Base-by-base conservation (phyloP, 1,284 basidiomycete genomes). In the Lentinula novae-zelandiae region DNA sequence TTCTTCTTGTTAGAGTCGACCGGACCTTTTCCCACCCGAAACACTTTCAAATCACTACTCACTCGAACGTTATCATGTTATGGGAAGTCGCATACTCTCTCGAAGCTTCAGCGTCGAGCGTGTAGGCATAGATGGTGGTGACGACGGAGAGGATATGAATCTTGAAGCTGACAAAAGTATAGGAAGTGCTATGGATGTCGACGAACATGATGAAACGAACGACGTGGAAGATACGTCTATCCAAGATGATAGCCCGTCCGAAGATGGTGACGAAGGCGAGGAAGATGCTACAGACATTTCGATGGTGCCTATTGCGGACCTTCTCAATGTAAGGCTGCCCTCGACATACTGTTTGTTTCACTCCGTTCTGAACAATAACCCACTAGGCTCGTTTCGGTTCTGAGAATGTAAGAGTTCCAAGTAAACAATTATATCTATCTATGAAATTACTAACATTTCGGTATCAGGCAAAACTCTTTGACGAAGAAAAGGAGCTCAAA, bases 231-330 rank as follows among this genome's bases (percentile, higher is more conserved):
- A 62, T 38, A 34, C n/a, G 40, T 55, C 53, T 13, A 33, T 22
- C 7, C 33, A 39, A 22, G 70, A 67, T 7, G 70, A 67, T 8
- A 65, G 69, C 1, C 71, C 69, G 17, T 68, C 73, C 5, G 69
- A 69, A 9, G 73, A 73, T 1, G 72, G 71, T 15, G 73, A 78
- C n/a, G 76, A 77, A 22, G 80, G 84, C 1, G 85, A 86, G 3
- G 84, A 86, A 56, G 84, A 90, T 60, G 76, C 86, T 1, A 79
- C 83, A 1, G 86, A 93, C 65, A 87, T 95, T 9, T 88, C 92
- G 0, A 97, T 99, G 95, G 92, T 98, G 1, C 96, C 96, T 0
- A 89, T 99, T 81, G 97, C 96, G 1, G 96, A 98, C 73, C 89
- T 98, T 81, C 79, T 96, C 55, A 97, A 96, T 67, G 95, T 95